These are phyloP conservation scores for Neocucurbitaria cava DNA, from an alignment of 2,329 filamentous ascomycete species.

Conservation along the genomic window DNA sequence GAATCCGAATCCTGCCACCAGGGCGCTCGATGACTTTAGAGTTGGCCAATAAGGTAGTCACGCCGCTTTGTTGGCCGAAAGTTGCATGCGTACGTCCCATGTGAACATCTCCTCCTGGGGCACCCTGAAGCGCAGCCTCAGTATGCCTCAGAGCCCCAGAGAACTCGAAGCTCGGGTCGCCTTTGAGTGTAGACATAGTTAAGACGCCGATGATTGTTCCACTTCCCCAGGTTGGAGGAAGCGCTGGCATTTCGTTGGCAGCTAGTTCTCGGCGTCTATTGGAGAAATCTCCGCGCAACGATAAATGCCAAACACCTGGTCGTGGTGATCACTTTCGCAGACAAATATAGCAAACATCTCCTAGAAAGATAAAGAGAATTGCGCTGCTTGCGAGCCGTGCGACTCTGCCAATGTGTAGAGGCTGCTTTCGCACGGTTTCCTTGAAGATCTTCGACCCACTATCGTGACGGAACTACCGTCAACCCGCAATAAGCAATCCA, in stretches of 20 bases:
- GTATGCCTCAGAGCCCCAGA: slow-evolving; percentile 11
- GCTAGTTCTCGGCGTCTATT: slow-evolving; percentile 43
- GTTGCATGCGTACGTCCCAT: slow-evolving; percentile 27
- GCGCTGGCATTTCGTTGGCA: slow-evolving; percentile 43
- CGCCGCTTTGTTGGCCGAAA: slow-evolving; percentile 30
- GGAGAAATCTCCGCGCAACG: slow-evolving; percentile 41
- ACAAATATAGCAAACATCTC: slow-evolving; percentile 12
- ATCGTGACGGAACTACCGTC: slow-evolving; percentile 18
- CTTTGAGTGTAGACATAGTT: slow-evolving; percentile 19
- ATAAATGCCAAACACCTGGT: slow-evolving; percentile 36
- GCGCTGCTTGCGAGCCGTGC: slow-evolving; percentile 12
- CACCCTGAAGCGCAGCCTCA: slow-evolving; percentile 35
- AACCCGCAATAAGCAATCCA: slow-evolving; percentile 12
- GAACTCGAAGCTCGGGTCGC: slow-evolving; percentile 10
- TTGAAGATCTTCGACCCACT: slow-evolving; percentile 15
- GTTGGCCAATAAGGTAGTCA: slow-evolving; percentile 36
- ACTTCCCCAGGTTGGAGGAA: slow-evolving; percentile 28
- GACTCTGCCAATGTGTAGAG: background rate
- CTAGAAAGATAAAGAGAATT: background rate
- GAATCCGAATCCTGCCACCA: slow-evolving; percentile 25
- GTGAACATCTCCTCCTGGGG: slow-evolving; percentile 27
- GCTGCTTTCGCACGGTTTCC: slow-evolving; percentile 4
- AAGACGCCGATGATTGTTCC: slow-evolving; percentile 15
- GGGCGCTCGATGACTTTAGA: slow-evolving; percentile 29
- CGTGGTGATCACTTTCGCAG: slow-evolving; percentile 14